These are phyloP conservation scores for Metschnikowia santaceciliae DNA, from an alignment of 805 yeast species.

Conservation along the genomic window DNA sequence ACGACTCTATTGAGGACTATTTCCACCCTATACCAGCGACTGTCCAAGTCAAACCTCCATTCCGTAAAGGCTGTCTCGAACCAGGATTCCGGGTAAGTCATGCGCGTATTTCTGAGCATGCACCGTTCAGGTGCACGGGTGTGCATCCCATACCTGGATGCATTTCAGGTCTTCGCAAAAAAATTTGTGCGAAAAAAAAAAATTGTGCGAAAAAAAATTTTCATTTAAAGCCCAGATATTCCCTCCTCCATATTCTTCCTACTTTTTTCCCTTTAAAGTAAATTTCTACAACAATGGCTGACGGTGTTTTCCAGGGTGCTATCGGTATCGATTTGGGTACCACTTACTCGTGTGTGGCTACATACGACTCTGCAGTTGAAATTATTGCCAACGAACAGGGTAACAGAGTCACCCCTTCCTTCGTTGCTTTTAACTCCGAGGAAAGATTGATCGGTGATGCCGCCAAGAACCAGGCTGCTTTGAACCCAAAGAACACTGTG, in stretches of 20 bases:
- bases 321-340: constrained; percentile 53
- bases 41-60: background rate
- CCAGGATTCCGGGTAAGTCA: constrained; percentile 1
- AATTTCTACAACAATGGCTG: constrained; percentile 23
- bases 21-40: too few relatives aligned
- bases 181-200: constrained; percentile 6
- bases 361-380: constrained; percentile 47
- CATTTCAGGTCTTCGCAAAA: constrained; percentile 7
- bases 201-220: constrained; percentile 16
- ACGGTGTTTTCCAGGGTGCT: constrained; percentile 35
- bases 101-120: constrained; percentile 5
- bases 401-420: constrained; percentile 50
- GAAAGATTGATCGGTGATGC: constrained; percentile 52
- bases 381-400: constrained; percentile 50
- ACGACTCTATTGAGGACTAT: too few relatives aligned
- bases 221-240: constrained; percentile 15
- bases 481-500: constrained; percentile 48
- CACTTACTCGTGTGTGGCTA: constrained; percentile 50
- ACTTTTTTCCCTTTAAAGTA: constrained; percentile 14
- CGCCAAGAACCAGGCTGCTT: constrained; percentile 49
- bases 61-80: background rate
- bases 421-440: constrained; percentile 46
- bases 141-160: background rate
- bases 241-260: constrained; percentile 12
- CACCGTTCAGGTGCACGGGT: background rate